Base-by-base conservation (phyloP, 257 asterid genomes). In the Echium plantagineum region DNA sequence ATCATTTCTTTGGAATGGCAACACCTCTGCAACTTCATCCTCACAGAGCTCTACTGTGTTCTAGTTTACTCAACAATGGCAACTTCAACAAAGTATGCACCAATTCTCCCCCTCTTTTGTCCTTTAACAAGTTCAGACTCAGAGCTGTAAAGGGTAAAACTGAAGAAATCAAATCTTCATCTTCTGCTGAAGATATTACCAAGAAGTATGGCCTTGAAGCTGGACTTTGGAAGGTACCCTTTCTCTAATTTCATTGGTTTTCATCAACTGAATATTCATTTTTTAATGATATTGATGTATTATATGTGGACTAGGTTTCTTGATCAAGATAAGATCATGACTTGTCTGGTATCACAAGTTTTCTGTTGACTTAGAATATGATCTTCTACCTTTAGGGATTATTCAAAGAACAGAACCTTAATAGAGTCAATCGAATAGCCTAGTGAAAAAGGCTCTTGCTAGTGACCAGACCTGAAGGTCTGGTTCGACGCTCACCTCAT, bases 191-290 rank as follows among this genome's bases (percentile, higher is more conserved):
- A 2, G 97, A 93, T 58, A 52, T 84, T 48, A 84, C 96, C 31
- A 69, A 83, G 77, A 93, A 89, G 62, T 89, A 78, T 74, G 99
- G 99, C 21, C 88, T 93, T 47, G 99, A 93, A 73, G 97, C 85
- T 63, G 97, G 95, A n/a, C 88, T 93, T 54, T 89, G 99, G 99
- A 86, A 93, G 97, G 97, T 90, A 20, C 2, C 28, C 51, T 20
- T 10, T 48, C 16, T 52, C 5, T 21, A 5, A 17, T 52, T 28
- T 15, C 9, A 31, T 28, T 59, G 21, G 15, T 7, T 21, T n/a
- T 3, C n/a, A 7, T 24, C 12, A 61, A 8, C 21, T 17, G 5
- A 7, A 56, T 18, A 18, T 15, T 21, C 47, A 0, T 21, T 62
- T n/a, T 15, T 65, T 72, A 56, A 46, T 48, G 60, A 13, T 38